Conservation (phyloP, 2,329 filamentous ascomycete genomes). For the Penicillium sp. region DNA sequence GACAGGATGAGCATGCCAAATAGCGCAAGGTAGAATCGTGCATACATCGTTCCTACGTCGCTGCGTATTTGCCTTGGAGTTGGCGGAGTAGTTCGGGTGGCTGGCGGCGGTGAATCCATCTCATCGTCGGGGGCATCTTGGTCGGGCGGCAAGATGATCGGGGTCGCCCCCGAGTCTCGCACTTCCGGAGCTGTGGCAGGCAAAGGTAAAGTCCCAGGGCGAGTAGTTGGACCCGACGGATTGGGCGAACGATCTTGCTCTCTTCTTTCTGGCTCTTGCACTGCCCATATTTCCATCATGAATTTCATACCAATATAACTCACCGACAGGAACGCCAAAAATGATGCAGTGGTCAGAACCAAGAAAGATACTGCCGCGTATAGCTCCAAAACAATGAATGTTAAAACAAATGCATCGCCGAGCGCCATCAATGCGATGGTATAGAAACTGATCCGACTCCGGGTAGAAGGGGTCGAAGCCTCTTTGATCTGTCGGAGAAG, state of each 20-base stretch:
- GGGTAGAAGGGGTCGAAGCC: conserved; percentile 61
- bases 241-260: conserved; percentile 30
- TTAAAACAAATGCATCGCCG: conserved; percentile 59
- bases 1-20: conserved; percentile 58
- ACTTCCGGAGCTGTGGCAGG: conserved; percentile 49
- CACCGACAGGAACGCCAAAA: conserved; percentile 59
- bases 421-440: conserved; percentile 60
- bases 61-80: conserved; percentile 36
- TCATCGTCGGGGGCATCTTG: conserved; percentile 50
- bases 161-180: conserved; percentile 49
- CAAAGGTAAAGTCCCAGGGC: conserved; percentile 43
- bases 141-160: conserved; percentile 58
- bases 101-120: conserved; percentile 27
- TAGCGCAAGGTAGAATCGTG: conserved; percentile 60
- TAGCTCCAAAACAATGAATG: conserved; percentile 55
- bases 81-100: conserved; percentile 32
- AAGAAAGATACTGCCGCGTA: conserved; percentile 56
- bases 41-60: conserved; percentile 58
- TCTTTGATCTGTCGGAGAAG: conserved; percentile 63
- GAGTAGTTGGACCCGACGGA: conserved; percentile 27
- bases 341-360: conserved; percentile 54
- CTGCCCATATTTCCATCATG: conserved; percentile 64
- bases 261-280: conserved; percentile 50
- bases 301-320: conserved; percentile 64
- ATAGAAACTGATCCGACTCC: conserved; percentile 63